Evolutionary conservation across 202 grass and related monocot species (phyloP).

Genomic region (Elaeis oleifera): DNA sequence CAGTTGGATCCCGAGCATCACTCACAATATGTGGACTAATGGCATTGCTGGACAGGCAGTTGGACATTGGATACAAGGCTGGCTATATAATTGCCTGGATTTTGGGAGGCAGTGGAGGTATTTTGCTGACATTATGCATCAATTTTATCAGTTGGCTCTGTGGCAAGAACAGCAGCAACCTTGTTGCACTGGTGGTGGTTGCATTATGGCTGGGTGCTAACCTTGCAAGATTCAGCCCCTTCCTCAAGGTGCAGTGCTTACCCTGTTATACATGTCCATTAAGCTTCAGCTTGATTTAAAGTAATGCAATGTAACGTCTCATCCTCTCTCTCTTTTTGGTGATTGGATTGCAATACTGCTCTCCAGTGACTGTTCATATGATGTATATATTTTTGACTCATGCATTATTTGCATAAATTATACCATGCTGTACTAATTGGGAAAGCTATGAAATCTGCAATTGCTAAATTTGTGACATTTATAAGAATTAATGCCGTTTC

Average conservation of each 20-base stretch:
- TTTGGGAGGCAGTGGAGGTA: slow-evolving; percentile 16
- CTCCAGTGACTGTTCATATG: no score
- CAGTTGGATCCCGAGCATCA: slow-evolving; percentile 13
- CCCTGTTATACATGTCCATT: slow-evolving; percentile 31
- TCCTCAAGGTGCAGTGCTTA: slow-evolving; percentile 25
- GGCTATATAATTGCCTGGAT: slow-evolving; percentile 25
- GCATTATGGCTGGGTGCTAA: slow-evolving; percentile 23
- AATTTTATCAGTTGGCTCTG: slow-evolving; percentile 26
- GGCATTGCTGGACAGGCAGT: slow-evolving; percentile 18
- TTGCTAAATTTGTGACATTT: no score
- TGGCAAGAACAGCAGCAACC: slow-evolving; percentile 26
- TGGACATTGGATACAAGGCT: slow-evolving; percentile 28
- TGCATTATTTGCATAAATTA: no score
- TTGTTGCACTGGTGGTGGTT: slow-evolving; percentile 18
- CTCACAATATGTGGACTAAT: slow-evolving; percentile 15
- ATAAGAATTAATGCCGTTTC: no score
- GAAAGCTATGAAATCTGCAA: no score
- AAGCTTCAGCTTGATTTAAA: slow-evolving; percentile 24
- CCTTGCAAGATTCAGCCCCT: slow-evolving; percentile 9
- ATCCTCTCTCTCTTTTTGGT: no score
- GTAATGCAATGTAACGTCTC: background rate
- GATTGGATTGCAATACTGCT: no score
- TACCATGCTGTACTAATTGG: no score
- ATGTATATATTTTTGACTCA: no score
- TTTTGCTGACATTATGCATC: slow-evolving; percentile 21